These are phyloP conservation scores for Prunus mongolica DNA, from an alignment of 306 rosid genomes.

Conservation along the genomic window DNA sequence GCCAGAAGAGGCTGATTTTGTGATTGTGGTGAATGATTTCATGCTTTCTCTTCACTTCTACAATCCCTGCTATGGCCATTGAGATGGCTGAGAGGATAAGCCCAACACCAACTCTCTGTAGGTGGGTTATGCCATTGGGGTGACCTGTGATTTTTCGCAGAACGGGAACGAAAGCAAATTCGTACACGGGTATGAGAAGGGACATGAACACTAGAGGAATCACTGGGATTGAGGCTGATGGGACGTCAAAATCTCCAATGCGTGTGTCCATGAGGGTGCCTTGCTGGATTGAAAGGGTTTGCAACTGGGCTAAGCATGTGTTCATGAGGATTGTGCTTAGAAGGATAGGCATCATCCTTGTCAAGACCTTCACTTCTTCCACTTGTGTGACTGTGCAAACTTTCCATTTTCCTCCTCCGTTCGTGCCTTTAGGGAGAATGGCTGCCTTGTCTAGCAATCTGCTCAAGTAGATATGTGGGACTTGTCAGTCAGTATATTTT, in stretches of 20 bases:
- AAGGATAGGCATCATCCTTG: slow-evolving; percentile 61
- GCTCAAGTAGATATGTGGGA: slow-evolving; percentile 7
- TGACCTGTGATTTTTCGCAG: slow-evolving; percentile 36
- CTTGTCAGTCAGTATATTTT: neutral
- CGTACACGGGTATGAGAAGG: slow-evolving; percentile 47
- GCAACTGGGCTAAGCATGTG: slow-evolving; percentile 56
- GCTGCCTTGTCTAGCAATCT: slow-evolving; percentile 62
- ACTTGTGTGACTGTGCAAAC: slow-evolving; percentile 36
- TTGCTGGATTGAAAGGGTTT: slow-evolving; percentile 49
- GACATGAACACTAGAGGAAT: slow-evolving; percentile 60
- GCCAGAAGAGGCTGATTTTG: slow-evolving; percentile 54
- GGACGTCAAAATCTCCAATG: slow-evolving; percentile 24
- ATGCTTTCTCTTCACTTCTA: slow-evolving; percentile 45
- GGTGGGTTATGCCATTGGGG: slow-evolving; percentile 44
- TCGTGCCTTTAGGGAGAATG: slow-evolving; percentile 21
- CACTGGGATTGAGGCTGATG: slow-evolving; percentile 48
- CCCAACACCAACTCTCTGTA: slow-evolving; percentile 55
- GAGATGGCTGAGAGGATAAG: slow-evolving; percentile 52
- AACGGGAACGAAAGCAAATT: slow-evolving; percentile 40
- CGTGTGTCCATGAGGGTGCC: slow-evolving; percentile 41
- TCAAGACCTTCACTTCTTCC: slow-evolving; percentile 54
- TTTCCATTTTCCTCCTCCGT: slow-evolving; percentile 32
- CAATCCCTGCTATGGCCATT: slow-evolving; percentile 41
- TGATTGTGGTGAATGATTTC: slow-evolving; percentile 16
- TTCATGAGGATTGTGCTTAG: slow-evolving; percentile 54